Base-by-base conservation (phyloP, 2,329 filamentous ascomycete species). In the Gliomastix tumulicola region DNA sequence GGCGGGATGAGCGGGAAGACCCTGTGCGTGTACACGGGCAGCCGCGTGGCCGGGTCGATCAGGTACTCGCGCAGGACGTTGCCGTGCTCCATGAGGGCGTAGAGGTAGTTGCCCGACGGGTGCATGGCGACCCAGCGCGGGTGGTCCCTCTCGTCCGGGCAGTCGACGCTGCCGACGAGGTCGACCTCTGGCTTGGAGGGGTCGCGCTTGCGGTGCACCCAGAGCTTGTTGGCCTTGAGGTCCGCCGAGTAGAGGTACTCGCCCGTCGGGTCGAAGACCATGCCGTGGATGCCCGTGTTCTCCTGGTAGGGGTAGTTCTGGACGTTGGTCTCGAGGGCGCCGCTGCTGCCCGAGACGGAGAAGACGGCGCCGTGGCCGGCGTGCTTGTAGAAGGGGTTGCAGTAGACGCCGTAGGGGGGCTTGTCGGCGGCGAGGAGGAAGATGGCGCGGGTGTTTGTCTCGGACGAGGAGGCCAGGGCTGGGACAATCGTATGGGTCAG, bases 121-220 rank as follows among this genome's bases (percentile, higher is more conserved):
- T 90, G 84, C 55, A 94, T 82, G 48, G 86, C 86, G 12, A 94
- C 84, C 88, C 88, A 94, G 51, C 88, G 77, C 13, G 88, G 88
- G 57, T 92, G 88, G 58, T 94, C 88, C 42, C 71, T 71, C 4
- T 74, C 62, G 32, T 72, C 70, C 0, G 86, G 85, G 20, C 86
- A 86, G 43, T 83, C 75, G 22, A 89, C 69, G 51, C 73, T 79
- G 46, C 84, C 86, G 38, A 90, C 73, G 16, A 88, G 73, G 34
- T 76, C 71, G 39, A 92, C 62, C 35, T 71, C 65, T 13, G 82
- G 82, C 4, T 73, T 68, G 37, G 70, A 56, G 18, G 45, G 42
- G 31, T 47, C 48, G 41, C 75, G 71, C 58, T 89, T 89, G 55
- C 77, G 76, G 62, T 94, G 88, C 17, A 82, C 83, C 88, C 88